phyloP scores from a whole-genome alignment of 2,329 filamentous ascomycete species.

The Talaromyces funiculosus region DNA sequence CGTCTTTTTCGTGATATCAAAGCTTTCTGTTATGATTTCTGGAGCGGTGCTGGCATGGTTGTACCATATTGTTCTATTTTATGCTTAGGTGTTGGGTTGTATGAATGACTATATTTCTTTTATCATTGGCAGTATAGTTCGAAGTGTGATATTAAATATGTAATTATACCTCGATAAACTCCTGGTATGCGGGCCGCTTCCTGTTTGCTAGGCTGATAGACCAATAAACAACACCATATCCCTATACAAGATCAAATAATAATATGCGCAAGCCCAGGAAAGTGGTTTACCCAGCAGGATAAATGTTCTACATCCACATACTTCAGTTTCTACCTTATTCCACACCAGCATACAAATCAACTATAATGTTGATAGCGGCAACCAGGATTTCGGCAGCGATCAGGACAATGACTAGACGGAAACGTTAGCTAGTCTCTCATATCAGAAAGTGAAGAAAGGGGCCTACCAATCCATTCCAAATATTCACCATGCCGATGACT shows the following conservation, averaged over 20 bases:
- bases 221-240: background rate
- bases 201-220: background rate
- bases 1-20: background rate
- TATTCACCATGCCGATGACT: conserved; percentile 89
- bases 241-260: background rate
- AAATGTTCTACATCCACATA: background rate
- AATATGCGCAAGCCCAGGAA: background rate
- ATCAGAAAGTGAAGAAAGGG: background rate
- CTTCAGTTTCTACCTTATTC: conserved; percentile 35
- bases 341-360: conserved; percentile 75
- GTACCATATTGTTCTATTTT: background rate
- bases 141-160: background rate
- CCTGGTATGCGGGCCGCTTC: background rate
- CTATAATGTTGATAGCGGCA: conserved; percentile 87
- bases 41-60: background rate
- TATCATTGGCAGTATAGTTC: background rate
- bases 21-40: background rate
- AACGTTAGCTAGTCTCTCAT: background rate
- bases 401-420: conserved; percentile 70
- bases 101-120: background rate
- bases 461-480: conserved; percentile 80
- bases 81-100: background rate
- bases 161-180: background rate
- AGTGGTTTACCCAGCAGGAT: background rate
- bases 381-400: conserved; percentile 95